phyloP scores from a whole-genome alignment of 192 early-diverging fungal species.

The Coemansia sp. region DNA sequence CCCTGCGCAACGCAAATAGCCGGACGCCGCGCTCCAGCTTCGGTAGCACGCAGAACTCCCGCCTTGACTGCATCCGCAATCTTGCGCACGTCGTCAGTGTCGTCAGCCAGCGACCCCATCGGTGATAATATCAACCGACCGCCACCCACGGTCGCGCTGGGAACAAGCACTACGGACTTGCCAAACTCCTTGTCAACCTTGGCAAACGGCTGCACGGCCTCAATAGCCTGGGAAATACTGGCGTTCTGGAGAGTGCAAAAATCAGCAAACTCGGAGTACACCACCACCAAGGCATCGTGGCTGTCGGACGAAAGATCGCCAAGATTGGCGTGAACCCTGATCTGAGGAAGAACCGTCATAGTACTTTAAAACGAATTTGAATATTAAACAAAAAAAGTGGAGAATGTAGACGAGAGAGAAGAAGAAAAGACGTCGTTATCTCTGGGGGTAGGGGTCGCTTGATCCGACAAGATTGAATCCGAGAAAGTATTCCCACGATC shows the following conservation, averaged over 20 bases:
- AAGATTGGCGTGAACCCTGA: conserved; percentile 18
- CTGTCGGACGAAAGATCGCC: conserved; percentile 8
- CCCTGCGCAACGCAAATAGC: conserved; percentile 63
- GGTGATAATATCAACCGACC: conserved; percentile 71
- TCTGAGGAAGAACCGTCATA: conserved; percentile 32
- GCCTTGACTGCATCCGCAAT: conserved; percentile 66
- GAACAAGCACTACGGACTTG: conserved; percentile 25
- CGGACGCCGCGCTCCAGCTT: conserved; percentile 62
- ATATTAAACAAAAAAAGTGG: not conserved
- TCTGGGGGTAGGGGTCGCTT: not conserved
- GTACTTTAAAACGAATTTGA: not conserved
- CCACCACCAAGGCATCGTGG: conserved; percentile 39
- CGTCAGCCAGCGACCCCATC: conserved; percentile 68
- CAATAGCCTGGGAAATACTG: not conserved
- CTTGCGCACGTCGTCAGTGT: conserved; percentile 82
- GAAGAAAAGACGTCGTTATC: not conserved
- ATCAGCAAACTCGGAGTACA: conserved; percentile 19
- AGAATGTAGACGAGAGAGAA: not conserved
- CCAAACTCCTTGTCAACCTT: conserved; percentile 49
- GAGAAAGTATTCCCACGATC: not conserved
- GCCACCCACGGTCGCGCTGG: conserved; percentile 53
- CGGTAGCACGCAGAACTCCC: conserved; percentile 64
- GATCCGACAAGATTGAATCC: not conserved
- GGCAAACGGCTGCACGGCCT: conserved; percentile 20
- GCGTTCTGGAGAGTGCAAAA: conserved; percentile 3